Conservation (phyloP, 140 eudicot species). For the Anethum foeniculum region DNA sequence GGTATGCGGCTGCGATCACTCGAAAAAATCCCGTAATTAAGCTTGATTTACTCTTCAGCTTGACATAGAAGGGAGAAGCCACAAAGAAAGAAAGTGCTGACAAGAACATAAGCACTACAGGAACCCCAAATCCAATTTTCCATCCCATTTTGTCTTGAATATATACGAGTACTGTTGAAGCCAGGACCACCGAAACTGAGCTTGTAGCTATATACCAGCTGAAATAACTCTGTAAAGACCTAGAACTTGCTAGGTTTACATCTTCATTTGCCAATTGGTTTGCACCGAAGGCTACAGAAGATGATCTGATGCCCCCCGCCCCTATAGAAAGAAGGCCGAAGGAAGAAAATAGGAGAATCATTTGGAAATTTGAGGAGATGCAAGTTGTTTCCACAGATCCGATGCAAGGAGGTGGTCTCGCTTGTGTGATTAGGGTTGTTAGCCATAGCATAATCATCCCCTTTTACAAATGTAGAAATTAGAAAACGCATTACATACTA, state of each 20-base stretch:
- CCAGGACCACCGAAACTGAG: neutral
- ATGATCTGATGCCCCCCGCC: slow-evolving; percentile 23
- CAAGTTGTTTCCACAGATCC: slow-evolving; percentile 8
- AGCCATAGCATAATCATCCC: slow-evolving; percentile 17
- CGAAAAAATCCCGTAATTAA: slow-evolving; percentile 14
- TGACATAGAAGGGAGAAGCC: slow-evolving; percentile 20
- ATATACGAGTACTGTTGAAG: slow-evolving; percentile 4
- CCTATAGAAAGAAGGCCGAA: slow-evolving; percentile 22
- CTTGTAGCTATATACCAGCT: neutral
- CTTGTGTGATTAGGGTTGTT: slow-evolving; percentile 18
- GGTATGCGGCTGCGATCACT: slow-evolving; percentile 20
- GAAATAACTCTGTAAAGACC: neutral
- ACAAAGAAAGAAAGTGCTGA: slow-evolving; percentile 18
- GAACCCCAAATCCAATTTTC: slow-evolving; percentile 21
- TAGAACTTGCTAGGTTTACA: neutral
- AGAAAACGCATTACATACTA: neutral
- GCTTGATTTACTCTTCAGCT: slow-evolving; percentile 13
- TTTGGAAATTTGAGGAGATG: slow-evolving; percentile 10
- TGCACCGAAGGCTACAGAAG: slow-evolving; percentile 25
- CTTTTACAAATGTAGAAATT: neutral
- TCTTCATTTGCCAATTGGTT: slow-evolving; percentile 14
- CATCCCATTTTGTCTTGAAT: slow-evolving; percentile 18
- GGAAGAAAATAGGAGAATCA: slow-evolving; percentile 5
- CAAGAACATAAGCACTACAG: slow-evolving; percentile 18
- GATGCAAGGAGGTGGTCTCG: slow-evolving; percentile 26